Evolutionary conservation across 768 basidiomycete genomes (phyloP).

Genomic region (Tylopilus intermedius): DNA sequence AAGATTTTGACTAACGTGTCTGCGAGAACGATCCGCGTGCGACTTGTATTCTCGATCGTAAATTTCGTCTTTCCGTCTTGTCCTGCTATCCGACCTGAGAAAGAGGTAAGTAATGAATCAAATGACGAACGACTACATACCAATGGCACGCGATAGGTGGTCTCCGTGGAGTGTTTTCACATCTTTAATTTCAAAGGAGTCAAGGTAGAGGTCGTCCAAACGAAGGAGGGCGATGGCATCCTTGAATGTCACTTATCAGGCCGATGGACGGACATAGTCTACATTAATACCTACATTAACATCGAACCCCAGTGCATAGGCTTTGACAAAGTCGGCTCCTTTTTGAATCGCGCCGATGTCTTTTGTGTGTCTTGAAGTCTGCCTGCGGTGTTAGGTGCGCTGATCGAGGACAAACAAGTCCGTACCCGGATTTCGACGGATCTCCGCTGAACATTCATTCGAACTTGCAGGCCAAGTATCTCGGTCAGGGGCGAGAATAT

Average conservation of each 20-base stretch:
- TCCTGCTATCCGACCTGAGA: conserved; percentile 88
- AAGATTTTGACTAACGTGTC: conserved; percentile 68
- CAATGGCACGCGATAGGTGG: conserved; percentile 96
- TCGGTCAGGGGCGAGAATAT: conserved; percentile 95
- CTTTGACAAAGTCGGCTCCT: conserved; percentile 95
- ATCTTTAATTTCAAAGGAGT: conserved; percentile 98
- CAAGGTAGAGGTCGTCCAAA: conserved; percentile 94
- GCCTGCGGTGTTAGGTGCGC: conserved; percentile 3
- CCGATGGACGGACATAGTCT: background rate
- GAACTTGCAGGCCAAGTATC: conserved; percentile 88
- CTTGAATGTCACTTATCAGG: conserved; percentile 36
- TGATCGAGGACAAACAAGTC: conserved; percentile 5
- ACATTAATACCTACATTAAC: conserved; percentile 62
- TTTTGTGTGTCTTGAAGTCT: conserved; percentile 95
- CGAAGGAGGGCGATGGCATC: conserved; percentile 94
- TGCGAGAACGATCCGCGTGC: conserved; percentile 96
- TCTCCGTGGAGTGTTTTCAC: conserved; percentile 98
- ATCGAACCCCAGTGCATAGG: conserved; percentile 91
- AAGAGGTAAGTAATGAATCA: conserved; percentile 4
- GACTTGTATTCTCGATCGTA: conserved; percentile 94
- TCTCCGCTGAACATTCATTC: conserved; percentile 91
- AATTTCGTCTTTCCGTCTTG: conserved; percentile 99
- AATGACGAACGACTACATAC: conserved; percentile 34
- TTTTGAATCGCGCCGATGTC: conserved; percentile 92
- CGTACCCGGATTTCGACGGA: conserved; percentile 90